phyloP scores from a whole-genome alignment of 23 red algal species.

The Gracilariopsis chorda region DNA sequence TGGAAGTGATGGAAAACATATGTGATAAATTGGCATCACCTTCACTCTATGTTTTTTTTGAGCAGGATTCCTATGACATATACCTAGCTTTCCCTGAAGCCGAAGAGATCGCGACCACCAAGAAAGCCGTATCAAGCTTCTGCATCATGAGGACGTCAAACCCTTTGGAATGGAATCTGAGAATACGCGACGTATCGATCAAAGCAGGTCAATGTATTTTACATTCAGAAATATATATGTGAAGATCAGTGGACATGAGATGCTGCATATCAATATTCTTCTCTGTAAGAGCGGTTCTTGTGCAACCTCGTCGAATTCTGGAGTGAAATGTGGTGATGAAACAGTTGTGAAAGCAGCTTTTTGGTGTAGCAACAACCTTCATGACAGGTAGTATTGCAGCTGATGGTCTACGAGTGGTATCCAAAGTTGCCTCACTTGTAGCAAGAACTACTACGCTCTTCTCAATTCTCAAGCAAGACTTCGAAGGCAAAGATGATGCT shows the following conservation, averaged over 20 bases:
- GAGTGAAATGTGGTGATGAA: background rate
- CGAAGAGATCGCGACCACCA: too few species aligned
- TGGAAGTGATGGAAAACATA: background rate
- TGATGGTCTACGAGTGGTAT: conserved; percentile 38
- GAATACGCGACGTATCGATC: background rate
- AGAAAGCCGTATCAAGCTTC: background rate
- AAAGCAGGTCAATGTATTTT: conserved; percentile 1
- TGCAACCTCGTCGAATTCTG: background rate
- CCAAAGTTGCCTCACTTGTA: conserved; percentile 48
- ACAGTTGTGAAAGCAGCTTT: conserved; percentile 15
- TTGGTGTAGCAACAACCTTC: conserved; percentile 15
- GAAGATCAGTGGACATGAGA: conserved; percentile 31
- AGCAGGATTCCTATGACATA: background rate
- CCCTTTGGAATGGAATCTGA: background rate
- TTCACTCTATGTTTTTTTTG: background rate
- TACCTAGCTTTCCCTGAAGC: background rate
- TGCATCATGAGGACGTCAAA: background rate
- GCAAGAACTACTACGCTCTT: background rate
- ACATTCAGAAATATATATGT: conserved; percentile 10
- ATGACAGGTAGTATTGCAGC: conserved; percentile 42
- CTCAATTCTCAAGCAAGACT: conserved; percentile 9
- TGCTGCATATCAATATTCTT: background rate
- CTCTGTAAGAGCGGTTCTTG: conserved; percentile 37
- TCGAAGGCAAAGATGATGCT: background rate
- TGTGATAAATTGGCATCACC: background rate